phyloP scores from a whole-genome alignment of 2,329 filamentous ascomycete genomes.

The Alternaria arborescens region DNA sequence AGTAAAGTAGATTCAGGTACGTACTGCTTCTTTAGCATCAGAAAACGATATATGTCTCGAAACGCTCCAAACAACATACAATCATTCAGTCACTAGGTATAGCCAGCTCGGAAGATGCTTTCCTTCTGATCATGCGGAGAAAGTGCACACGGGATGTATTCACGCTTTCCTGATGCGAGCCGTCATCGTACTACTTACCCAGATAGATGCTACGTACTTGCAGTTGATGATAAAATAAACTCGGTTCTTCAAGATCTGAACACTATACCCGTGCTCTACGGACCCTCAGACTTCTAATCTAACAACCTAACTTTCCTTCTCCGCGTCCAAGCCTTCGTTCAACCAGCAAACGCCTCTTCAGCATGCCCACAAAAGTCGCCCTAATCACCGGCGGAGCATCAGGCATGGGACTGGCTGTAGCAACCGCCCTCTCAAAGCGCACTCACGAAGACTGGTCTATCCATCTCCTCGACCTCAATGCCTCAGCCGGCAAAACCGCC shows the following conservation, averaged over 20 bases:
- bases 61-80: not conserved
- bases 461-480: constrained; percentile 54
- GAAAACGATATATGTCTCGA: not conserved
- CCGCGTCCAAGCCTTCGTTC: not conserved
- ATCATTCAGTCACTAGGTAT: not conserved
- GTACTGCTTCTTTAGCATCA: not conserved
- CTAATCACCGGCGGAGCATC: constrained; percentile 81
- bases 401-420: constrained; percentile 56
- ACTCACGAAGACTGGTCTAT: constrained; percentile 48
- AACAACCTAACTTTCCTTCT: not conserved
- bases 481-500: constrained; percentile 44
- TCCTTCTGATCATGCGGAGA: constrained; percentile 18
- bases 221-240: too few relatives aligned
- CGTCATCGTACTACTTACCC: not conserved
- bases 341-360: not conserved
- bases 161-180: not conserved
- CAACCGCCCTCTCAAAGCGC: constrained; percentile 49
- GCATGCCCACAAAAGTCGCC: constrained; percentile 54
- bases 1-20: not conserved
- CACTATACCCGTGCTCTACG: too few relatives aligned
- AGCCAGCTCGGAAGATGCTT: constrained; percentile 10
- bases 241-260: too few relatives aligned
- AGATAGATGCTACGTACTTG: too few relatives aligned
- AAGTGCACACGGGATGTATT: constrained; percentile 1
- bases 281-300: too few relatives aligned